A percentile compares a stretch with the other conserved stretches of the same genome.
Conservation (phyloP, 2,329 filamentous ascomycete genomes). For the Xylariaceae sp. region DNA sequence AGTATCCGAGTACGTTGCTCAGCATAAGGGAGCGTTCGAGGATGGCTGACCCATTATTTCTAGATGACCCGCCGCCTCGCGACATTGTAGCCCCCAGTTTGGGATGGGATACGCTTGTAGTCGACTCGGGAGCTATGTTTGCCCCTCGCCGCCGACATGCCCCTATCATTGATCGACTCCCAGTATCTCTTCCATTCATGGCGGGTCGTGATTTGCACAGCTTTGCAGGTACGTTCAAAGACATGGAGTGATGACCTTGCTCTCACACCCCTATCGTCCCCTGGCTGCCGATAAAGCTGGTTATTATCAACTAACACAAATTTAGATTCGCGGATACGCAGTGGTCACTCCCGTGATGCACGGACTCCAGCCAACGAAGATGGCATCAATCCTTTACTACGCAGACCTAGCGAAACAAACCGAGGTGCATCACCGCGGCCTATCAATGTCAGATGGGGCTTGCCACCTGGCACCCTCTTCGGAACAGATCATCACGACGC, state of each 20-base stretch:
- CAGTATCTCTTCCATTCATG: constrained; percentile 48
- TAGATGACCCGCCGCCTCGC: constrained; percentile 41
- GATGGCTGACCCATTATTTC: constrained; percentile 7
- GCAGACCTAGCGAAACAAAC: constrained; percentile 47
- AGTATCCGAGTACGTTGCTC: constrained; percentile 48
- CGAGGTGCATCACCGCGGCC: constrained; percentile 46
- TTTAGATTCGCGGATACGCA: constrained; percentile 38
- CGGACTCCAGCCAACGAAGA: constrained; percentile 63
- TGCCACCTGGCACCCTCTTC: constrained; percentile 44
- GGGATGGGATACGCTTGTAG: constrained; percentile 53
- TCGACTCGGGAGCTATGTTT: constrained; percentile 41
- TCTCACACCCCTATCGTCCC: not conserved
- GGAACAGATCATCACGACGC: constrained; percentile 37
- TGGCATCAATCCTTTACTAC: constrained; percentile 79
- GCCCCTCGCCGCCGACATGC: constrained; percentile 50
- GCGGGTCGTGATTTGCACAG: constrained; percentile 29
- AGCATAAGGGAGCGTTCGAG: not conserved
- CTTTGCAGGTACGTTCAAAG: constrained; percentile 26
- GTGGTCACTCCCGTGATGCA: constrained; percentile 48
- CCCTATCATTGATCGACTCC: constrained; percentile 48
- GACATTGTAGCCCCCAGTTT: constrained; percentile 42
- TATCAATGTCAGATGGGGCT: constrained; percentile 47
- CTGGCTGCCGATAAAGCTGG: not conserved
- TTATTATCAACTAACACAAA: constrained; percentile 25
- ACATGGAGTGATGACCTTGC: not conserved